A percentile compares a stretch with the other conserved stretches of the same genome.
Conservation (phyloP, 1,284 basidiomycete genomes). For the Fomitopsis schrenkii region DNA sequence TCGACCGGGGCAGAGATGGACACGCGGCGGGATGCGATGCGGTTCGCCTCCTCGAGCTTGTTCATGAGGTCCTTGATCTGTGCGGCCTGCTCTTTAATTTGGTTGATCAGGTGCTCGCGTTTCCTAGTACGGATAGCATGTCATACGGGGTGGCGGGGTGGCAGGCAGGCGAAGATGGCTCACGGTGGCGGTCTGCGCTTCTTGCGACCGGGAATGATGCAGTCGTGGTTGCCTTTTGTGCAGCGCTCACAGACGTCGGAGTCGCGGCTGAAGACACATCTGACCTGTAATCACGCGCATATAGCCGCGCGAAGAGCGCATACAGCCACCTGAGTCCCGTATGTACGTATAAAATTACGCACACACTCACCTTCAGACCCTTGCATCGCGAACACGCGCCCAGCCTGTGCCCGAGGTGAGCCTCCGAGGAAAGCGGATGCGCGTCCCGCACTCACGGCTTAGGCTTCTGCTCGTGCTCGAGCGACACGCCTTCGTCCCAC, state of each 20-base stretch:
- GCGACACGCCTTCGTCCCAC: conserved; percentile 21
- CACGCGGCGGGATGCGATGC: conserved; percentile 16
- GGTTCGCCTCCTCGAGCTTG: conserved; percentile 47
- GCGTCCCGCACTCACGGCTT: conserved; percentile 40
- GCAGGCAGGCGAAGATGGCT: conserved; percentile 19
- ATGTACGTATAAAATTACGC: not conserved
- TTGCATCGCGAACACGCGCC: conserved; percentile 73
- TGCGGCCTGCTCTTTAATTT: conserved; percentile 67
- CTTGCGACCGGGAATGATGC: conserved; percentile 71
- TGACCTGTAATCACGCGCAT: conserved; percentile 38
- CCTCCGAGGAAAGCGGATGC: conserved; percentile 5
- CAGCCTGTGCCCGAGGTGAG: conserved; percentile 16
- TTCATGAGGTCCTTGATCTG: conserved; percentile 67
- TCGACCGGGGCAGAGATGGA: conserved; percentile 7
- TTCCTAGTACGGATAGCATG: conserved; percentile 36
- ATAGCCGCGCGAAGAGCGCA: not conserved
- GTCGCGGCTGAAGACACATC: conserved; percentile 66
- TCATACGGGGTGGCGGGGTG: not conserved
- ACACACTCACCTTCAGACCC: conserved; percentile 51
- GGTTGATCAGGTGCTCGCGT: conserved; percentile 68
- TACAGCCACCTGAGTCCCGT: not conserved
- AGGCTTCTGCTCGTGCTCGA: conserved; percentile 28
- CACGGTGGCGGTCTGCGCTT: conserved; percentile 74
- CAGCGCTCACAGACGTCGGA: conserved; percentile 71
- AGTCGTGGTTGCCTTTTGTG: conserved; percentile 60